Percentiles rank a stretch among this genome's conserved stretches.
Conservation (phyloP, 2,329 filamentous ascomycete genomes). For the Venturia nashicola region DNA sequence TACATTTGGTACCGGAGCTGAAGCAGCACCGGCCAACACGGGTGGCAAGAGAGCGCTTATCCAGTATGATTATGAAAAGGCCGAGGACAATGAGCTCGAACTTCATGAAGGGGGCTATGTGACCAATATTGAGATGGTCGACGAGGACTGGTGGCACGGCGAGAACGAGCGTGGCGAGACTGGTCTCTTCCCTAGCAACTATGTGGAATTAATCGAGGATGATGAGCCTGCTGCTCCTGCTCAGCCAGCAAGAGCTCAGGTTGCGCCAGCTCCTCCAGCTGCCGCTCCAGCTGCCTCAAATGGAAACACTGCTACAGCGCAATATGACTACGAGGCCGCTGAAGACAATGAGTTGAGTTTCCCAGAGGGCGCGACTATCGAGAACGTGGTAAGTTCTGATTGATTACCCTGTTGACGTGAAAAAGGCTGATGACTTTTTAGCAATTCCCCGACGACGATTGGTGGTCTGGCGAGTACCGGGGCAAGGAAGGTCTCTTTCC, state of each 20-base stretch:
- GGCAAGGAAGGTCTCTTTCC: constrained; percentile 73
- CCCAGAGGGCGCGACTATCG: constrained; percentile 76
- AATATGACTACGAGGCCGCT: constrained; percentile 94
- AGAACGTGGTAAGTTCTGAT: constrained; percentile 46
- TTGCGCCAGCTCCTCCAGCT: constrained; percentile 18
- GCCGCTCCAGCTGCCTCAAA: constrained; percentile 21
- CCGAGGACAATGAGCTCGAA: constrained; percentile 93
- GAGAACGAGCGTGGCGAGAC: constrained; percentile 73
- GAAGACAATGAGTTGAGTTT: constrained; percentile 86
- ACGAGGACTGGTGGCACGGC: constrained; percentile 98
- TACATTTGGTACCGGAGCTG: constrained; percentile 31
- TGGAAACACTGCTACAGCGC: constrained; percentile 63
- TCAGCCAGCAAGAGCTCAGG: constrained; percentile 27
- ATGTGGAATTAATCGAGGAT: constrained; percentile 73
- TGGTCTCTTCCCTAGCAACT: constrained; percentile 93
- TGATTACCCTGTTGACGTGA: background rate
- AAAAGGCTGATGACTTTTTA: constrained; percentile 22
- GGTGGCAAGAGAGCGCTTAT: constrained; percentile 63
- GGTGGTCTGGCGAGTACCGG: constrained; percentile 87
- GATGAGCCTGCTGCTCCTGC: constrained; percentile 28
- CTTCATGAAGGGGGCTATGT: constrained; percentile 79
- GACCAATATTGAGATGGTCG: constrained; percentile 90
- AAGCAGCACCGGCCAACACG: constrained; percentile 23
- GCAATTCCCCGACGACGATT: constrained; percentile 97
- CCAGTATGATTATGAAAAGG: constrained; percentile 94